These are phyloP conservation scores for Leccinellum rugosiceps DNA, from an alignment of 768 basidiomycete species.

Conservation along the genomic window DNA sequence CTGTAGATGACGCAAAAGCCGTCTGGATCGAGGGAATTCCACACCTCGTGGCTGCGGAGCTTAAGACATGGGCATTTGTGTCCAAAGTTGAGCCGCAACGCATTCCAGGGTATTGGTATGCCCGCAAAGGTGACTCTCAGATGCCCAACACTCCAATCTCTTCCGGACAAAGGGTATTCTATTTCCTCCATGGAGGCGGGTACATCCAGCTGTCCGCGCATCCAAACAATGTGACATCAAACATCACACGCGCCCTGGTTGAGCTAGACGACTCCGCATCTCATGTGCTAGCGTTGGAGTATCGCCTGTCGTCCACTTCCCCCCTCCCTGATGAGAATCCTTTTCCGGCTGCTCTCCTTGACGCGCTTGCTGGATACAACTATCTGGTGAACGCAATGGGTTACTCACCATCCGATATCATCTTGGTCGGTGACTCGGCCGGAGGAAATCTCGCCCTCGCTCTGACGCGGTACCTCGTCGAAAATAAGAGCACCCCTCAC, in stretches of 20 bases:
- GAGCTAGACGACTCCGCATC: slow-evolving; percentile 41
- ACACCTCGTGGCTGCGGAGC: slow-evolving; percentile 30
- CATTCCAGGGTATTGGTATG: slow-evolving; percentile 58
- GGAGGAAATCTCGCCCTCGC: slow-evolving; percentile 72
- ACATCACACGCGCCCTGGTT: slow-evolving; percentile 46
- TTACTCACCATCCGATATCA: slow-evolving; percentile 57
- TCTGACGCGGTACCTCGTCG: slow-evolving; percentile 57
- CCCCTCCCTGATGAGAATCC: slow-evolving; percentile 46
- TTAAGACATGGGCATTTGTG: slow-evolving; percentile 24
- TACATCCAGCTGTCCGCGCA: slow-evolving; percentile 54
- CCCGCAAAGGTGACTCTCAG: slow-evolving; percentile 38
- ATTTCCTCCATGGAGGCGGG: slow-evolving; percentile 62
- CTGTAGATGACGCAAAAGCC: slow-evolving; percentile 11
- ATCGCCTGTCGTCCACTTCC: slow-evolving; percentile 55
- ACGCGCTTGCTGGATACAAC: slow-evolving; percentile 69
- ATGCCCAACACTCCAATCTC: slow-evolving; percentile 36
- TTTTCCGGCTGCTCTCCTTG: slow-evolving; percentile 75
- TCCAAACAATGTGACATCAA: slow-evolving; percentile 46
- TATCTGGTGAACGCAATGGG: slow-evolving; percentile 60
- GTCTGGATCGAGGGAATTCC: slow-evolving; percentile 35
- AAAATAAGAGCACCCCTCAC: slow-evolving; percentile 35
- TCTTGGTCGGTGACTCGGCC: slow-evolving; percentile 72
- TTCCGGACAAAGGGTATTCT: slow-evolving; percentile 56
- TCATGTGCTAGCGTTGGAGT: slow-evolving; percentile 63
- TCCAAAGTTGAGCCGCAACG: slow-evolving; percentile 40